Base-by-base conservation (phyloP, 140 eudicot species). In the Ambrosia hybrid region DNA sequence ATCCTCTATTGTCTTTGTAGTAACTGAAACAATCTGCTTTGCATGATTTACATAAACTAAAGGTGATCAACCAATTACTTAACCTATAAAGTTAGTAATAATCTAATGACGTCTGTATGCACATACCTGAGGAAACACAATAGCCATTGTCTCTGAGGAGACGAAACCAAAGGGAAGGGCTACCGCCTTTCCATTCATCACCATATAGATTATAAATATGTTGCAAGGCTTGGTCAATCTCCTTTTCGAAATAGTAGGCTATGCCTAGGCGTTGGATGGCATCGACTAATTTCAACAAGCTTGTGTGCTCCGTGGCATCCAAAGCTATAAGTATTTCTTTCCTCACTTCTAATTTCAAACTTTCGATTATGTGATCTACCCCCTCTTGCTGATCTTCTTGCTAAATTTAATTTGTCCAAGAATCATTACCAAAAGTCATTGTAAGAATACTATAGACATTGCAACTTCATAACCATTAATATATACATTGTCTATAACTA, bases 111-210 rank as follows among this genome's bases (percentile, higher is more conserved):
- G 41, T 34, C 37, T 3, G 43, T 41, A 65, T 62, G 49, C 46
- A 33, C 62, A 30, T 5, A 70, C 74, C 37, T 12, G 33, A 70
- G 56, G 75, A 56, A 34, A 71, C 64, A 55, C 56, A 46, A 41
- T 14, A 71, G 52, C 75, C 75, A 3, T 71, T 38, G 39, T 71
- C 51, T 15, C 75, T 15, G 11, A 71, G 64, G 53, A 71, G 38
- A 16, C 75, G 64, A 14, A 71, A 71, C 65, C 65, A 61, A 39
- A 71, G 39, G 2, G 76, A 58, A 46, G 16, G n/a, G 57, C 65
- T 70, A 37, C 51, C 68, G 14, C 68, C 51, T 2, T 63, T 34
- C 51, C 68, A 37, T 2, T 26, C 36, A 10, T 57, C 64, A 26
- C 64, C 38, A n/a, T 67, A 67, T 36, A 67, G 7, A 21, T 67